Conservation (phyloP, 2,329 filamentous ascomycete genomes). For the Didymella pinodella region DNA sequence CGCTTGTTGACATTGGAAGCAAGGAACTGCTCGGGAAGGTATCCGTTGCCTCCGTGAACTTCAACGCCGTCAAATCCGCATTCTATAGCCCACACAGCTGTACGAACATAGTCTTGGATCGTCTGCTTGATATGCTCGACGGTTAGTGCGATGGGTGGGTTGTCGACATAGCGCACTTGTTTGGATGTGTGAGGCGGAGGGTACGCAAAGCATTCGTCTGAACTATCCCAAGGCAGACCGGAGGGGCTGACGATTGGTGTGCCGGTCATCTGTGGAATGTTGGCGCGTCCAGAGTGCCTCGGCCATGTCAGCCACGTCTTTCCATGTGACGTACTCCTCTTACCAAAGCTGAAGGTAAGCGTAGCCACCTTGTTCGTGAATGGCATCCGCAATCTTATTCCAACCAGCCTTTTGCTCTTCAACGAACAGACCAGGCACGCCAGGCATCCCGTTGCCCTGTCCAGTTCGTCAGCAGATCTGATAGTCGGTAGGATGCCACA, state of each 20-base stretch:
- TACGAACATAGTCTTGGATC: slow-evolving; percentile 54
- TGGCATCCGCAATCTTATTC: slow-evolving; percentile 57
- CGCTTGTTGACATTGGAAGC: slow-evolving; percentile 59
- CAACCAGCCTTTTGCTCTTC: slow-evolving; percentile 56
- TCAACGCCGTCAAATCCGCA: slow-evolving; percentile 64
- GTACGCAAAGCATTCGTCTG: slow-evolving; percentile 49
- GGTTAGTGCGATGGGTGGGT: slow-evolving; percentile 48
- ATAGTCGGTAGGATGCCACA: neutral
- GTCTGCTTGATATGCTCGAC: slow-evolving; percentile 56
- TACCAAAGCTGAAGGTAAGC: slow-evolving; percentile 55
- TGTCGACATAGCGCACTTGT: slow-evolving; percentile 44
- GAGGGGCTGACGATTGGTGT: slow-evolving; percentile 50
- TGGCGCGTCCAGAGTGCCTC: slow-evolving; percentile 56
- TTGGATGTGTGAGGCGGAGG: slow-evolving; percentile 36
- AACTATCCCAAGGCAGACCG: slow-evolving; percentile 58
- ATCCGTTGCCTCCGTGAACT: slow-evolving; percentile 60
- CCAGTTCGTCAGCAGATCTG: slow-evolving; percentile 19
- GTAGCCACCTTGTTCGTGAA: slow-evolving; percentile 58
- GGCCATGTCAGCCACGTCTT: neutral
- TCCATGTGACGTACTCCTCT: neutral
- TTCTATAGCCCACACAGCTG: slow-evolving; percentile 62
- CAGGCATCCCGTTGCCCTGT: slow-evolving; percentile 43
- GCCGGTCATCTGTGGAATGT: slow-evolving; percentile 50
- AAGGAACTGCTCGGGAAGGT: slow-evolving; percentile 61
- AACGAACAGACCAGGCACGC: slow-evolving; percentile 39